Percentiles rank a stretch among this genome's conserved stretches.
These are phyloP conservation scores for Schoenoplectus tabernaemontani DNA, from an alignment of 202 grass and related monocot species.

Conservation along the genomic window DNA sequence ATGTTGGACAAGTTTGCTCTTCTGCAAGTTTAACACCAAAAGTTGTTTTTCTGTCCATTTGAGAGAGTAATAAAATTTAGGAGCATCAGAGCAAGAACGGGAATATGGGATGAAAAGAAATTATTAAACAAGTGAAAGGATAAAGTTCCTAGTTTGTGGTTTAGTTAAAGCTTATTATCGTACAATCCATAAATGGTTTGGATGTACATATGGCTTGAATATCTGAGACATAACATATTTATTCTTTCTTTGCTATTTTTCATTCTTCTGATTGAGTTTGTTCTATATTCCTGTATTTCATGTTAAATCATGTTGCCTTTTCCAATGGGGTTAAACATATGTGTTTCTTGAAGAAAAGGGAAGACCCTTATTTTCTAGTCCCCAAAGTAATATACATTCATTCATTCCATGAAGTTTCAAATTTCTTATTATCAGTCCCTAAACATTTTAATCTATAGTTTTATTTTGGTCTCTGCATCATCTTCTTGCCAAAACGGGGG, in stretches of 20 bases:
- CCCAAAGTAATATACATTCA: no score
- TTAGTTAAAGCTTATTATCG: neutral
- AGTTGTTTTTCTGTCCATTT: neutral
- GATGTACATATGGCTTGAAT: neutral
- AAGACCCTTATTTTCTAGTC: no score
- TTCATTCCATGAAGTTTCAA: no score
- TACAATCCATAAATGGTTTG: neutral
- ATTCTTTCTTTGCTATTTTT: neutral
- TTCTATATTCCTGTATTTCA: neutral
- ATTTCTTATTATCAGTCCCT: no score
- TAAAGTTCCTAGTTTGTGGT: neutral
- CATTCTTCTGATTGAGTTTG: neutral
- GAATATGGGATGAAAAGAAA: neutral
- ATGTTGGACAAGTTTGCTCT: neutral
- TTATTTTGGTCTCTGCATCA: no score
- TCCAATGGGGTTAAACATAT: no score
- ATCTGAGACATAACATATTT: neutral
- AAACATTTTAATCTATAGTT: no score
- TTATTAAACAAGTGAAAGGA: neutral
- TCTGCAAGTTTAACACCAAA: neutral
- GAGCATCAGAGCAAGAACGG: neutral
- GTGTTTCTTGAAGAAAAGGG: no score
- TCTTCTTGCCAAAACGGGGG: no score
- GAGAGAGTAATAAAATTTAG: neutral
- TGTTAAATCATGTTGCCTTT: no score